phyloP scores from a whole-genome alignment of 495 filamentous ascomycete species.

The Talaromyces wortmannii region DNA sequence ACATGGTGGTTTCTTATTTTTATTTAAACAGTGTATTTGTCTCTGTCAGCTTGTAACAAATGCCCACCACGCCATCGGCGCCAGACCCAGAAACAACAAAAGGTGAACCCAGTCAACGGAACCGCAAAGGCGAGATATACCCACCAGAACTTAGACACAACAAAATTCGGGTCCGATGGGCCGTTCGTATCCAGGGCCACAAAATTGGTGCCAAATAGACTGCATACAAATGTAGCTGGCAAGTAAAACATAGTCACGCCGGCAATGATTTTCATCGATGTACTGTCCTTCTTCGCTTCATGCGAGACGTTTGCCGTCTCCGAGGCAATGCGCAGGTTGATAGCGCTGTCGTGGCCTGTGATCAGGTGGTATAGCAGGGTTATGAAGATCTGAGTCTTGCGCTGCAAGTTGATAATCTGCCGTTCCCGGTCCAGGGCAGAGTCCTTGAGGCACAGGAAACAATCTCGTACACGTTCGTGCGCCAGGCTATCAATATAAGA shows the following conservation, averaged over 20 bases:
- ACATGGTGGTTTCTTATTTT: too few species aligned
- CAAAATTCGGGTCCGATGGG: conserved; percentile 5
- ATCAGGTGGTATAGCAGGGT: conserved; percentile 15
- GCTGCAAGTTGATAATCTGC: conserved; percentile 8
- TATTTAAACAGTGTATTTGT: background rate
- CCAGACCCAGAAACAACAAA: conserved; percentile 10
- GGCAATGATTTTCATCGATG: conserved; percentile 32
- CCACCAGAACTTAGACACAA: conserved; percentile 12
- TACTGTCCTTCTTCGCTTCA: conserved; percentile 24
- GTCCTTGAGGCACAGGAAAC: conserved; percentile 6
- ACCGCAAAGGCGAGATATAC: conserved; percentile 13
- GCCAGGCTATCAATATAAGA: background rate
- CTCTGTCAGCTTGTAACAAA: background rate
- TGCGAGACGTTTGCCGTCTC: conserved; percentile 18
- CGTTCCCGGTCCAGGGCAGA: conserved; percentile 9
- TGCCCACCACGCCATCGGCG: conserved; percentile 4
- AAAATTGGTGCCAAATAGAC: conserved; percentile 14
- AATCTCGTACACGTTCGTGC: conserved; percentile 8
- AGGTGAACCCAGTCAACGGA: conserved; percentile 9
- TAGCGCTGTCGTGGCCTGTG: conserved; percentile 12
- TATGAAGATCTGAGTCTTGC: conserved; percentile 10
- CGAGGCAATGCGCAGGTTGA: conserved; percentile 16
- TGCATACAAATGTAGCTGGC: conserved; percentile 25
- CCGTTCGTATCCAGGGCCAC: conserved; percentile 8
- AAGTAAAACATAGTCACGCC: conserved; percentile 30